A percentile compares a stretch with the other conserved stretches of the same genome.
These are phyloP conservation scores for Lachnellula willkommii DNA, from an alignment of 2,329 filamentous ascomycete species.

Conservation along the genomic window DNA sequence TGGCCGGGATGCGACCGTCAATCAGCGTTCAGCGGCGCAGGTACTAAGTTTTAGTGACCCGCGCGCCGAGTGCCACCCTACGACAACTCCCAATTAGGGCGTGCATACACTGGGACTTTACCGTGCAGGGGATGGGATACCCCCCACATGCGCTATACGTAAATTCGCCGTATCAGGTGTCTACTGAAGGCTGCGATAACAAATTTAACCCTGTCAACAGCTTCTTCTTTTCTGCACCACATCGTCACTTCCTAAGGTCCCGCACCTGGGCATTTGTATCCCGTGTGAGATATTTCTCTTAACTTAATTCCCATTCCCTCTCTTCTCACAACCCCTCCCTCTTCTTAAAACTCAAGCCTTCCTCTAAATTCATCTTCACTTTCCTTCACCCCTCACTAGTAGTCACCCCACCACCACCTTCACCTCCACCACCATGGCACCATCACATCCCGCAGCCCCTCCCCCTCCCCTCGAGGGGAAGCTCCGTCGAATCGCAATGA, in stretches of 20 bases:
- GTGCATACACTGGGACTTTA: too few relatives aligned
- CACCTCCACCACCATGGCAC: conserved; percentile 23
- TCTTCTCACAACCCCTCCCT: background rate
- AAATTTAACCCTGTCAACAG: background rate
- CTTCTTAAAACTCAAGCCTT: background rate
- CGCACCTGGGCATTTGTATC: too few relatives aligned
- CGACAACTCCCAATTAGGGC: too few relatives aligned
- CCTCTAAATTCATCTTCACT: background rate
- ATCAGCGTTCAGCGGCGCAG: too few relatives aligned
- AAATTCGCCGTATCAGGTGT: background rate
- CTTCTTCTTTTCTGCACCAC: background rate
- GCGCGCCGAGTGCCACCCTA: too few relatives aligned
- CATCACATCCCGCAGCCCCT: conserved; percentile 10
- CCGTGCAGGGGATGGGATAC: too few relatives aligned
- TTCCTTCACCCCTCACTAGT: conserved; percentile 1
- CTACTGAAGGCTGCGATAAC: background rate
- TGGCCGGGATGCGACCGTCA: too few relatives aligned
- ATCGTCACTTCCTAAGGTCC: background rate
- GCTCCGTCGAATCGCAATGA: conserved; percentile 52
- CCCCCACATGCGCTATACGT: conserved; percentile 8
- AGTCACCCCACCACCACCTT: conserved; percentile 1
- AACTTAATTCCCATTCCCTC: too few relatives aligned
- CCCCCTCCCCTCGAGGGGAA: conserved; percentile 26
- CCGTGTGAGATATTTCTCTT: too few relatives aligned
- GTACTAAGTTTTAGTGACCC: too few relatives aligned